phyloP scores from a whole-genome alignment of 768 basidiomycete genomes.

The Amanita polypyramis region DNA sequence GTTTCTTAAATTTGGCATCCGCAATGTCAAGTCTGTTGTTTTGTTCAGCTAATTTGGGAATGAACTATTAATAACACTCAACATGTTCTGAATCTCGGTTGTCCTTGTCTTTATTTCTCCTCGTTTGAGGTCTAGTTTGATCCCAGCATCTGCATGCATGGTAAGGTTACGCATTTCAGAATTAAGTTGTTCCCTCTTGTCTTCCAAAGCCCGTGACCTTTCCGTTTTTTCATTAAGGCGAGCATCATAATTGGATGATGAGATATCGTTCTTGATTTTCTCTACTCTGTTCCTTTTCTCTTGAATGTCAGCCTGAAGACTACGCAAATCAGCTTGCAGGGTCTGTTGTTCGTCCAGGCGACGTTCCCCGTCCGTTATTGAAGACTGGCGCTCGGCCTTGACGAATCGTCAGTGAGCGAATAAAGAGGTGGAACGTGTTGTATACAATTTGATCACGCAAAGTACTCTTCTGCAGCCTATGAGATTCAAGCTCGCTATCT shows the following conservation, averaged over 20 bases:
- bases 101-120: conserved; percentile 55
- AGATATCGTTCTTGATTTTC: conserved; percentile 49
- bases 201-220: conserved; percentile 53
- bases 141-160: conserved; percentile 71
- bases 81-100: conserved; percentile 62
- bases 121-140: conserved; percentile 67
- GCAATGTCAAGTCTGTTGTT: conserved; percentile 48
- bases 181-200: conserved; percentile 57
- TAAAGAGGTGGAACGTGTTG: neutral
- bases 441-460: conserved; percentile 49
- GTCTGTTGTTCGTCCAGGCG: conserved; percentile 46
- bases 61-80: conserved; percentile 16
- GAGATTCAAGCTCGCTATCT: conserved; percentile 40
- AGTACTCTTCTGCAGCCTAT: conserved; percentile 41
- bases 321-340: conserved; percentile 42
- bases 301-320: conserved; percentile 51
- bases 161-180: conserved; percentile 61
- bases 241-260: conserved; percentile 53
- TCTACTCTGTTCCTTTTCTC: conserved; percentile 55
- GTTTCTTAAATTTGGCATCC: conserved; percentile 50
- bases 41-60: conserved; percentile 4
- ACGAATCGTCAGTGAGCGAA: neutral
- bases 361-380: conserved; percentile 41
- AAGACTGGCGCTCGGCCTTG: conserved; percentile 40
- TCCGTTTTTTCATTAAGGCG: conserved; percentile 42